Evolutionary conservation across 768 basidiomycete species (phyloP), one percentile per base, ranked within the genome.

Genomic region (Megacollybia marginata): DNA sequence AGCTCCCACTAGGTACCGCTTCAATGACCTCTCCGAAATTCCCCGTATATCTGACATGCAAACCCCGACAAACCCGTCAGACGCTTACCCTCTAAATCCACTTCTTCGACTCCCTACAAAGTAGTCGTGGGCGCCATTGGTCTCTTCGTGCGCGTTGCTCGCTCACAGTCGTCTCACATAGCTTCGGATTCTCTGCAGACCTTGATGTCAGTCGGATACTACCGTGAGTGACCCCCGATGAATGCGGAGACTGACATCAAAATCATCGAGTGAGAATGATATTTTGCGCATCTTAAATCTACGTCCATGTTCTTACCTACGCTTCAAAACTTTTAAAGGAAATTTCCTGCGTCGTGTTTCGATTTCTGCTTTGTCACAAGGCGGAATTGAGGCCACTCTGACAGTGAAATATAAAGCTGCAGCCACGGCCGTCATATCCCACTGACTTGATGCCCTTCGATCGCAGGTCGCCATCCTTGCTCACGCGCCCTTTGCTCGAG

Each of bases 401-500:
- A 45, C 49, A 45, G 45, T 47, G 49, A 57, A 28, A 59, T 60
- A 63, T 63, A 64, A 65, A 64, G 60, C 54, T 20, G 57, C 54
- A 56, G 33, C 52, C 33, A 52, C 55, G 49, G 42, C 58, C 54
- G 54, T 55, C 54, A 48, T 48, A 53, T 60, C 57, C 63, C 65
- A 62, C 47, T 47, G 54, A 49, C 62, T 62, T 69, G 62, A 77
- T 76, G 76, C 65, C 66, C 60, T 62, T 65, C 63, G 61, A 68
- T 59, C 66, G 73, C 53, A 65, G 71, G 61, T 68, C 74, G 54
- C 64, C 73, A 53, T 67, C 69, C 53, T 78, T 82, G 65, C 23
- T 28, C 2, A 74, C 80, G 44, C 73, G 69, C 52, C 76, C 83
- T 48, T 73, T 87, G 64, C 73, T 87, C 62, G 61, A 67, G 55